Conservation (phyloP, 2,329 filamentous ascomycete genomes). For the Colletotrichum magnum region DNA sequence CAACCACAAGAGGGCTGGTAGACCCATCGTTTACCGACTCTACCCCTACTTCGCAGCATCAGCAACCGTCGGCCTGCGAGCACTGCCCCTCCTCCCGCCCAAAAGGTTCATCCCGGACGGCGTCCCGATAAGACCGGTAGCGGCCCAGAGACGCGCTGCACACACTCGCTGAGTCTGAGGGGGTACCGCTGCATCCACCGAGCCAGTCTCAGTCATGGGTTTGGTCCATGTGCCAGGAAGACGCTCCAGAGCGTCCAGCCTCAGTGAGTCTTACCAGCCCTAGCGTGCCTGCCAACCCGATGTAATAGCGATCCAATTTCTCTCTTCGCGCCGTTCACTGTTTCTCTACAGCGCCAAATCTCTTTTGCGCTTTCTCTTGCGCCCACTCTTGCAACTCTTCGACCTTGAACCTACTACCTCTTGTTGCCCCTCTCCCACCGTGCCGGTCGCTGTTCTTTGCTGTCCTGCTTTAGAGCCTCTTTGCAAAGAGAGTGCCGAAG, state of each 20-base stretch:
- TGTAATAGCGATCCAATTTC: conserved; percentile 33
- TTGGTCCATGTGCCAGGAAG: conserved; percentile 43
- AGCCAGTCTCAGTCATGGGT: conserved; percentile 43
- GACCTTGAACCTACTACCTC: not conserved
- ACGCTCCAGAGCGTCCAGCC: conserved; percentile 41
- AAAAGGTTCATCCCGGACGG: conserved; percentile 33
- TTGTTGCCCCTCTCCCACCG: not conserved
- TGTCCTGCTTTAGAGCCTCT: conserved; percentile 18
- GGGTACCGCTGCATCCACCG: conserved; percentile 37
- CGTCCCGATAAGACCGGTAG: conserved; percentile 40
- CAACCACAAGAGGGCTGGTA: conserved; percentile 27
- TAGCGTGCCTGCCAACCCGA: conserved; percentile 31
- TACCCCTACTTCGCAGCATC: conserved; percentile 26
- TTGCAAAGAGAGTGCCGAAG: conserved; percentile 9
- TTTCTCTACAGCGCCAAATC: conserved; percentile 13
- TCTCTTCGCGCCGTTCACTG: conserved; percentile 17
- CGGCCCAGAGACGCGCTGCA: conserved; percentile 24
- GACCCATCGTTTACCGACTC: conserved; percentile 35
- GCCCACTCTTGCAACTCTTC: conserved; percentile 17
- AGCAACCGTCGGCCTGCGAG: conserved; percentile 20
- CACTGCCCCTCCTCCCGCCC: conserved; percentile 39
- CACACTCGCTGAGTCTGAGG: conserved; percentile 21
- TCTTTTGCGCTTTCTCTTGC: not conserved
- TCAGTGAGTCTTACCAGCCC: conserved; percentile 41
- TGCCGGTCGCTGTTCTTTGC: not conserved